phyloP scores from a whole-genome alignment of 768 basidiomycete genomes.

The Psilocybe cyanescens region DNA sequence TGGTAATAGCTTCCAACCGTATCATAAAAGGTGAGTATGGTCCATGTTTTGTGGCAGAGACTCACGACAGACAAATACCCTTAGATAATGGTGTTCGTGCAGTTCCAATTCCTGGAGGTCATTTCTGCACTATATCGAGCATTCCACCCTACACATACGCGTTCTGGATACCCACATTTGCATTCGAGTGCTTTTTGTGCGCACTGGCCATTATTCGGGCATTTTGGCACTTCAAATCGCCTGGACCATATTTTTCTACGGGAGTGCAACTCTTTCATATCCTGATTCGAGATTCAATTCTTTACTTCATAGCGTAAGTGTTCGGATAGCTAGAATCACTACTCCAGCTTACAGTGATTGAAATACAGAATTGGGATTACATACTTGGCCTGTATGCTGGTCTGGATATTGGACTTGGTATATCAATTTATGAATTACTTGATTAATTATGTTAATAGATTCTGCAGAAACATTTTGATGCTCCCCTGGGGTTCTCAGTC shows the following conservation, averaged over 20 bases:
- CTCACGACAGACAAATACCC: neutral
- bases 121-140: neutral
- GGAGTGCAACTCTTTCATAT: neutral
- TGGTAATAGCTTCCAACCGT: neutral
- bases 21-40: neutral
- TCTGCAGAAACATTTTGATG: too few species aligned
- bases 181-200: neutral
- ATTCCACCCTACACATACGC: neutral
- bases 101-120: neutral
- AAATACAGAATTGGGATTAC: neutral
- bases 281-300: neutral
- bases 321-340: neutral
- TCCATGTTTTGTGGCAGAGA: neutral
- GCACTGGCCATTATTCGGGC: neutral
- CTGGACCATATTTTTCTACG: too few species aligned
- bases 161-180: neutral
- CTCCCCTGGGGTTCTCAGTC: too few species aligned
- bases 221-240: neutral
- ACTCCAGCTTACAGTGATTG: neutral
- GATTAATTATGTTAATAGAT: too few species aligned
- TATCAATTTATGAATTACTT: neutral
- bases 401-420: neutral
- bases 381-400: neutral
- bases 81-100: neutral
- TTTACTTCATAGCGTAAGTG: neutral